Conservation (phyloP, 176 grass and related monocot species). For the Avena sativa region DNA sequence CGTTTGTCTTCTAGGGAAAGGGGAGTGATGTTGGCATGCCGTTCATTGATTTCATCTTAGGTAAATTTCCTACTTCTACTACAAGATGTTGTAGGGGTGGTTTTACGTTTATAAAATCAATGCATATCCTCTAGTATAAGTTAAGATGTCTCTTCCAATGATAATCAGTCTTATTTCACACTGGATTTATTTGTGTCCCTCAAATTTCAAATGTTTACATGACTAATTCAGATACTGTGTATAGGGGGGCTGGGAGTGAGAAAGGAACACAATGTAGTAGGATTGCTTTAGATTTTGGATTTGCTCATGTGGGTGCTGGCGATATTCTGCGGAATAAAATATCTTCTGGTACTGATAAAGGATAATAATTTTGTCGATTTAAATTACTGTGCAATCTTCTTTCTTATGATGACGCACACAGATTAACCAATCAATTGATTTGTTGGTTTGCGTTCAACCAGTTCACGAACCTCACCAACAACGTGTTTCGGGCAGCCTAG, state of each 20-base stretch:
- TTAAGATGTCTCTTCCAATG: not conserved
- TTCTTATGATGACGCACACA: not conserved
- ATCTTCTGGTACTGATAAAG: constrained; percentile 63
- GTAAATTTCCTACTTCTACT: constrained; percentile 38
- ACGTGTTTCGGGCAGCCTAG: no score
- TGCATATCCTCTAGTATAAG: not conserved
- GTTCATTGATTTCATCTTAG: constrained; percentile 91
- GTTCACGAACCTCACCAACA: no score
- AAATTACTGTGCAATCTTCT: not conserved
- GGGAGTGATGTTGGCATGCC: constrained; percentile 27
- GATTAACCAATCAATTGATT: not conserved
- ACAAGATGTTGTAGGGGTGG: not conserved
- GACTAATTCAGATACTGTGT: not conserved
- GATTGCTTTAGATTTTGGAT: constrained; percentile 83
- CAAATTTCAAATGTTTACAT: not conserved
- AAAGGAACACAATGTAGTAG: constrained; percentile 92
- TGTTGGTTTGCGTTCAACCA: not conserved
- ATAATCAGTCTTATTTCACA: not conserved
- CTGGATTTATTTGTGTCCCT: not conserved
- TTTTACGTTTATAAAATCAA: not conserved
- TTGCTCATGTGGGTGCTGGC: constrained; percentile 85
- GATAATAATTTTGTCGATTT: constrained; percentile 47
- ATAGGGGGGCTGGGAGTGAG: constrained; percentile 87
- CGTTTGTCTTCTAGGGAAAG: constrained; percentile 46
- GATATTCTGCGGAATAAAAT: constrained; percentile 88